Conservation (phyloP, 2,329 filamentous ascomycete species). For the Microdochium nivale region DNA sequence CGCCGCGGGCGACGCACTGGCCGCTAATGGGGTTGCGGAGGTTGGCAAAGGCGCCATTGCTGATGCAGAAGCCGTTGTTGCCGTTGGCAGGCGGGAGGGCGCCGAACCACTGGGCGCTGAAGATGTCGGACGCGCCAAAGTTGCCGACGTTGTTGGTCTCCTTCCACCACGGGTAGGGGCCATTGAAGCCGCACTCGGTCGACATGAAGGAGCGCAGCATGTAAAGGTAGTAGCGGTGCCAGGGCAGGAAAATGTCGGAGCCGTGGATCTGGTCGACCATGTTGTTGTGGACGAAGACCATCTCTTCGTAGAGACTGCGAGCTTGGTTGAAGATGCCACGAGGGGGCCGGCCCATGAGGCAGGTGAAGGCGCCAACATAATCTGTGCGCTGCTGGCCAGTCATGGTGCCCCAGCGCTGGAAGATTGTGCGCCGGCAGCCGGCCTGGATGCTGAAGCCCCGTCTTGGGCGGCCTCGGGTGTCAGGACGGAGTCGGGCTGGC, state of each 20-base stretch:
- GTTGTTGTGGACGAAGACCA: conserved; percentile 20
- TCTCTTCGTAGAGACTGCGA: conserved; percentile 18
- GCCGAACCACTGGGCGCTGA: conserved; percentile 19
- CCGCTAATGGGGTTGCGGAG: neutral
- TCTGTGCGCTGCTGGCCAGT: no score
- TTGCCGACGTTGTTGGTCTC: conserved; percentile 23
- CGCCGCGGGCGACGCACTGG: neutral
- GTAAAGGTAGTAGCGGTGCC: conserved; percentile 24
- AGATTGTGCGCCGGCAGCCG: no score
- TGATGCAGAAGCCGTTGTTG: conserved; percentile 15
- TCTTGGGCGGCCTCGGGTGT: neutral
- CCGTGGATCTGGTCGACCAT: conserved; percentile 22
- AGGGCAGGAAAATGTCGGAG: conserved; percentile 20
- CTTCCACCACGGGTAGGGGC: conserved; percentile 23
- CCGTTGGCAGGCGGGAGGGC: conserved; percentile 12
- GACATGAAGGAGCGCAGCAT: conserved; percentile 19
- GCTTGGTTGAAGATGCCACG: neutral
- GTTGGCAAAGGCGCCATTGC: conserved; percentile 6
- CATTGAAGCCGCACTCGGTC: conserved; percentile 21
- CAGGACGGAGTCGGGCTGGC: neutral
- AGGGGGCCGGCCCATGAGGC: neutral
- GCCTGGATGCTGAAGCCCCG: neutral
- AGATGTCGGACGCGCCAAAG: conserved; percentile 17
- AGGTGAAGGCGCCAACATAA: no score
- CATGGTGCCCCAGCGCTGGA: no score